Base-by-base conservation (phyloP, 768 basidiomycete species). In the Fomitopsis pulvina region DNA sequence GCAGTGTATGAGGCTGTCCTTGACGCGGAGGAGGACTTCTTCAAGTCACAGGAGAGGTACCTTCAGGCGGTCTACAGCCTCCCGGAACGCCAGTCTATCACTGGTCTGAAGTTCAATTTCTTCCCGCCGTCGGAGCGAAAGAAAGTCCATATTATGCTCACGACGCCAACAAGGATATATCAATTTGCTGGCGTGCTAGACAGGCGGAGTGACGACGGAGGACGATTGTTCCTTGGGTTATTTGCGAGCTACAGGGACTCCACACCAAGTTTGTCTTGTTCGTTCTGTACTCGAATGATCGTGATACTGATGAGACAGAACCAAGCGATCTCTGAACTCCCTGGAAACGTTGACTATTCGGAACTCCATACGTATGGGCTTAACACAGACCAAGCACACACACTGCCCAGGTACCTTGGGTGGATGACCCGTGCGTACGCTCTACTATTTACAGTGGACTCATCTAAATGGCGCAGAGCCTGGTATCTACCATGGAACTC, bases 11-110 rank as follows among this genome's bases (percentile, higher is more conserved):
- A 96, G 57, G 87, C 88, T 4, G 75, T 93, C 8, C 72, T 96
- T 7, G 93, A 97, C 60, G 89, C 90, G 4, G 85, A 89, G 56
- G 90, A 95, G 63, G 85, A 94, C 64, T 83, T 93, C 61, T 89
- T 92, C 77, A 93, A 92, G 69, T 86, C 90, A 4, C 83, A 85
- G 51, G 90, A 92, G 62, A 76, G 90, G 49, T 83, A 88, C 62
- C 63, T 88, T 21, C 85, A 86, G 57, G 58, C 79, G 11, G 78
- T 92, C 11, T 90, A 84, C 63, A 76, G 84, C 0, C 69, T 94
- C 5, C 84, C 87, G 1, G 93, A 95, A 63, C 73, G 81, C 40
- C 83, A 87, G 54, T 80, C 88, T 4, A 79, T 97, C 45, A 89
- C 87, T 1, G 95, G 95, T 22, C 71, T 97, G 53, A 82, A 79